A percentile compares a stretch with the other conserved stretches of the same genome.
These are phyloP conservation scores for Sophora flavescens DNA, from an alignment of 306 rosid species.

Conservation along the genomic window DNA sequence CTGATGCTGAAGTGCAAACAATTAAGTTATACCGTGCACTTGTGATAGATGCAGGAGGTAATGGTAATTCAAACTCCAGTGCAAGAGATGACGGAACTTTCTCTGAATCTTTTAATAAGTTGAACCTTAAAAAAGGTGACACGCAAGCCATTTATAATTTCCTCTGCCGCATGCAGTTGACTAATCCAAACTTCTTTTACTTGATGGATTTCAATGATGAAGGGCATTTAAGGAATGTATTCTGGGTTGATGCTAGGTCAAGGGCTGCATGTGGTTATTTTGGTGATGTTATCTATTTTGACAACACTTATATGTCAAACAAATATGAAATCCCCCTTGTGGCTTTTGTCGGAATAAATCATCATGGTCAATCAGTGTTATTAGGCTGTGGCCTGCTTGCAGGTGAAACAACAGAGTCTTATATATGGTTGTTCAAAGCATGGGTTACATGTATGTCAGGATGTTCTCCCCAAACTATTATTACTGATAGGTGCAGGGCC, in stretches of 20 bases:
- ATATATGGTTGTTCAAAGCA: slow-evolving; percentile 82
- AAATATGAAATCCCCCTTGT: slow-evolving; percentile 92
- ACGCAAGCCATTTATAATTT: slow-evolving; percentile 90
- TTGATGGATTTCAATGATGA: slow-evolving; percentile 89
- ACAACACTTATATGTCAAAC: slow-evolving; percentile 76
- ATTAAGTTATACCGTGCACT: slow-evolving; percentile 86
- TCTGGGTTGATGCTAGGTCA: slow-evolving; percentile 88
- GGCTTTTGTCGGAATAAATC: slow-evolving; percentile 85
- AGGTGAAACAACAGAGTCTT: slow-evolving; percentile 79
- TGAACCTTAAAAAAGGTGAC: slow-evolving; percentile 87
- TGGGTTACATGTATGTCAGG: slow-evolving; percentile 81
- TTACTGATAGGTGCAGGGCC: slow-evolving; percentile 81
- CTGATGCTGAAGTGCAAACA: slow-evolving; percentile 73
- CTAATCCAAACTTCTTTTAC: slow-evolving; percentile 93
- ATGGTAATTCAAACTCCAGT: slow-evolving; percentile 52
- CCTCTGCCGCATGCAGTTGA: slow-evolving; percentile 89
- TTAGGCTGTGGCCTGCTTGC: slow-evolving; percentile 92
- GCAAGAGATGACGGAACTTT: slow-evolving; percentile 54
- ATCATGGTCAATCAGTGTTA: slow-evolving; percentile 84
- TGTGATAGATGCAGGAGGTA: slow-evolving; percentile 81
- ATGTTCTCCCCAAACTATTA: slow-evolving; percentile 75
- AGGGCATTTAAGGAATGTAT: slow-evolving; percentile 79
- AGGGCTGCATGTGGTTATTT: slow-evolving; percentile 88
- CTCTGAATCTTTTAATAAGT: slow-evolving; percentile 55
- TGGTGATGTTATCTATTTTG: slow-evolving; percentile 77